Base-by-base conservation (phyloP, 192 early-diverging fungal genomes). In the Coemansia sp. region DNA sequence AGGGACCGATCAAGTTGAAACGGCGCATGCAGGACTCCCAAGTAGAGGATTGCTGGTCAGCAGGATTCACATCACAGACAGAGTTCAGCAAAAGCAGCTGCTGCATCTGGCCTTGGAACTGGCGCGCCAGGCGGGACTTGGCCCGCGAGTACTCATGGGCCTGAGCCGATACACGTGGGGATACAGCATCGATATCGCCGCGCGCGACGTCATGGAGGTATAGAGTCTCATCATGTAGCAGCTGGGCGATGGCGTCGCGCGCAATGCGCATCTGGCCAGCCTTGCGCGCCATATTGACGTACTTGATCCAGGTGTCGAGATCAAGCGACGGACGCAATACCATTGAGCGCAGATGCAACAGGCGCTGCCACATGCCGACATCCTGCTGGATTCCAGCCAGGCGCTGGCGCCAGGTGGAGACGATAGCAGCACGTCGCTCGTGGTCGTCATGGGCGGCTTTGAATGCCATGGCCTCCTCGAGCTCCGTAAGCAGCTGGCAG, bases 401-500 rank as follows among this genome's bases (percentile, higher is more conserved):
- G 30, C 96, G 89, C 44, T 69, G 63, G 58, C 80, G 91, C 97
- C 97, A 99, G 0, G 95, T 94, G 24, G 85, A 84, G 31, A 91
- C 78, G 31, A 99, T 96, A 0, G 86, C 83, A 16, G 67, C 75
- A 60, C 84, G 87, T 19, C 89, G 81, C 56, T 97, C 90, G 1
- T 87, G 86, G 34, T 94, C 88, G 58, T 97, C 92, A 25, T 88
- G 81, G 9, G 85, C 78, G 49, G 90, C 87, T 65, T 94, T 95
- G 70, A 94, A 99, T 0, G 83, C 74, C 25, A 99, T 94, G 51
- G 96, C 94, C 73, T 99, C 97, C 70, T 99, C 97, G 54, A 99
- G 73, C 72, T 99, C 97, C 0, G 94, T 92, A 64, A 99, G 88
- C 96, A 99, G 92, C 76, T 99, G 97, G 49, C 95, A 92, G 44